Evolutionary conservation across 129 eudicot species (phyloP), one percentile per base, ranked within the genome.

Genomic region (Sambucus nigra): DNA sequence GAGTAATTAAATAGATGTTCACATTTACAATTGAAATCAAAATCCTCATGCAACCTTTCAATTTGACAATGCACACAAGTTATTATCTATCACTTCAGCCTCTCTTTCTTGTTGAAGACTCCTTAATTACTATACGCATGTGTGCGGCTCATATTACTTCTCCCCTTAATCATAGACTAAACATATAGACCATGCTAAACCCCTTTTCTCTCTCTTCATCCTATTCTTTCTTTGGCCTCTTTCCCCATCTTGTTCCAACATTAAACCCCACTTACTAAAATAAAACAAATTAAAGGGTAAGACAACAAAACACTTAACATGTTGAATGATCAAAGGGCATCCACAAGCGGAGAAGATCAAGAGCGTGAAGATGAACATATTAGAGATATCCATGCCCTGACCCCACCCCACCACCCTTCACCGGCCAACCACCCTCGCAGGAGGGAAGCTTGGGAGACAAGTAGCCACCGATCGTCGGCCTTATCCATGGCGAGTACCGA

Each of bases 401-500:
- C 42, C 5, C 64, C 53, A 9, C 64, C 64, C 2, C 42, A 35
- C 42, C 40, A 28, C 11, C 53, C 64, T 46, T 60, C 75, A 11
- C 60, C 80, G 25, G 20, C 78, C 14, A 31, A 18, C 54, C 88
- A 55, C 25, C 71, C 45, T 13, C 75, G 67, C 25, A 62, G 25
- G 9, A 29, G 65, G 10, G 82, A 75, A 53, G 56, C 58, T 49
- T 80, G 77, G 64, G 83, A 74, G 29, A 65, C 85, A n/a, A 66
- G 72, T 54, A 72, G 83, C 63, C 80, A 61, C 23, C 65, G 67
- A 38, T 78, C 97, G 17, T 77, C 91, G 0, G 69, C 81, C 26
- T 64, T 68, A 22, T 77, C 92, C n/a, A 47, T 61, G 27, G 76
- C 67, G 8, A 80, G 88, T 49, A 72, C 63, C 24, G 78, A 44